These are phyloP conservation scores for Rhizopogon vulgaris DNA, from an alignment of 768 basidiomycete species.

Conservation along the genomic window DNA sequence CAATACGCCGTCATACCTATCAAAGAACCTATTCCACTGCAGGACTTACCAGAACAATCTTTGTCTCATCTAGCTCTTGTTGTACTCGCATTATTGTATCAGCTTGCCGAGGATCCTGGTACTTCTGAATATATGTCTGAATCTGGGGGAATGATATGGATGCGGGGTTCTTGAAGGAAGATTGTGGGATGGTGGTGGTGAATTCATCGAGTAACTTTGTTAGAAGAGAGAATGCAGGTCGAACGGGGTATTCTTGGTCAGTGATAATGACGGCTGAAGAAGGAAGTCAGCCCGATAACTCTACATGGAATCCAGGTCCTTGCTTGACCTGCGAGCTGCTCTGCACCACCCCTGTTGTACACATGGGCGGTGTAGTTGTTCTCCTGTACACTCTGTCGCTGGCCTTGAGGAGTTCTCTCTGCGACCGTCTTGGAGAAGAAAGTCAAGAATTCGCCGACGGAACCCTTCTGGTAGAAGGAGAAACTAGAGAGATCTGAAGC, in stretches of 20 bases:
- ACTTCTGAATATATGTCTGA: conserved; percentile 76
- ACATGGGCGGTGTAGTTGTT: conserved; percentile 91
- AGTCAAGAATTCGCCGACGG: conserved; percentile 85
- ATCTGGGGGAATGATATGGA: conserved; percentile 75
- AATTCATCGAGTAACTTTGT: conserved; percentile 94
- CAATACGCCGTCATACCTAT: conserved; percentile 1
- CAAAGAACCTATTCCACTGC: neutral
- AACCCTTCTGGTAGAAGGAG: conserved; percentile 88
- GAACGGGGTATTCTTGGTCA: conserved; percentile 93
- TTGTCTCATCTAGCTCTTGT: conserved; percentile 97
- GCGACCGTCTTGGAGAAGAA: conserved; percentile 93
- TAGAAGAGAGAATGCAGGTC: conserved; percentile 92
- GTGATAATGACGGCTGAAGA: conserved; percentile 80
- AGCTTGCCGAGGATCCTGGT: conserved; percentile 95
- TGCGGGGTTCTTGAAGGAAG: conserved; percentile 57
- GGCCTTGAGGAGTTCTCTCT: conserved; percentile 80
- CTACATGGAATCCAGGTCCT: neutral
- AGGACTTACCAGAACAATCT: conserved; percentile 84
- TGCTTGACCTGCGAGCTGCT: conserved; percentile 72
- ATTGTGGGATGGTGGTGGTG: conserved; percentile 67
- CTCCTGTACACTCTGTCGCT: conserved; percentile 92
- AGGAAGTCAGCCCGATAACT: conserved; percentile 5
- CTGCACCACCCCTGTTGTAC: conserved; percentile 84
- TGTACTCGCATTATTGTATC: conserved; percentile 99
- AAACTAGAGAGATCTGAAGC: conserved; percentile 84